Conservation (phyloP, 768 basidiomycete genomes). For the Termitomyces sp. region DNA sequence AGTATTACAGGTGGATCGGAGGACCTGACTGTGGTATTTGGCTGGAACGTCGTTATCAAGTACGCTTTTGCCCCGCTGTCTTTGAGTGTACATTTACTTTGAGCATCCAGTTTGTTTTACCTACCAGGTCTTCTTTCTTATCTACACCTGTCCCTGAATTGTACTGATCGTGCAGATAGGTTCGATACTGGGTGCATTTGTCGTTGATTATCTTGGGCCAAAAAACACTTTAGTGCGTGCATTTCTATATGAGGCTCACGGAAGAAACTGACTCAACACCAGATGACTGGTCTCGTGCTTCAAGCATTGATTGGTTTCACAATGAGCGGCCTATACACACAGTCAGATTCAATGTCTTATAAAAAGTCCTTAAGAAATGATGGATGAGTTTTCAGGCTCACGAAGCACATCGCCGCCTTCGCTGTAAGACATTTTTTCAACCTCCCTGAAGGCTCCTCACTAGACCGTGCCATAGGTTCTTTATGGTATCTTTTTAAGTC, state of each 20-base stretch:
- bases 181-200: slow-evolving; percentile 68
- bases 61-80: slow-evolving; percentile 22
- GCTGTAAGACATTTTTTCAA: slow-evolving; percentile 38
- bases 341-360: slow-evolving; percentile 21
- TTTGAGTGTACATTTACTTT: not conserved
- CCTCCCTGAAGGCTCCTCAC: not conserved
- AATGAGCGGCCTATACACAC: slow-evolving; percentile 76
- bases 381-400: slow-evolving; percentile 33
- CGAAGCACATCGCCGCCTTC: slow-evolving; percentile 61
- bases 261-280: not conserved
- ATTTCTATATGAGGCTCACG: not conserved
- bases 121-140: slow-evolving; percentile 24
- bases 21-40: slow-evolving; percentile 59
- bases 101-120: slow-evolving; percentile 27
- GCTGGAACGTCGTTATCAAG: slow-evolving; percentile 86
- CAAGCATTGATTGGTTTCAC: slow-evolving; percentile 80
- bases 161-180: slow-evolving; percentile 41
- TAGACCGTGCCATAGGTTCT: slow-evolving; percentile 41
- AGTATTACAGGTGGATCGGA: slow-evolving; percentile 53
- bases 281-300: slow-evolving; percentile 66
- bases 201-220: slow-evolving; percentile 70
- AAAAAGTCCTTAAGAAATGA: not conserved
- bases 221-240: slow-evolving; percentile 59
- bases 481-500: slow-evolving; percentile 85
- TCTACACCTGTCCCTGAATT: not conserved